A percentile compares a stretch with the other conserved stretches of the same genome.
phyloP scores from a whole-genome alignment of 73 alveolate genomes.

The Tetrahymena borealis region DNA sequence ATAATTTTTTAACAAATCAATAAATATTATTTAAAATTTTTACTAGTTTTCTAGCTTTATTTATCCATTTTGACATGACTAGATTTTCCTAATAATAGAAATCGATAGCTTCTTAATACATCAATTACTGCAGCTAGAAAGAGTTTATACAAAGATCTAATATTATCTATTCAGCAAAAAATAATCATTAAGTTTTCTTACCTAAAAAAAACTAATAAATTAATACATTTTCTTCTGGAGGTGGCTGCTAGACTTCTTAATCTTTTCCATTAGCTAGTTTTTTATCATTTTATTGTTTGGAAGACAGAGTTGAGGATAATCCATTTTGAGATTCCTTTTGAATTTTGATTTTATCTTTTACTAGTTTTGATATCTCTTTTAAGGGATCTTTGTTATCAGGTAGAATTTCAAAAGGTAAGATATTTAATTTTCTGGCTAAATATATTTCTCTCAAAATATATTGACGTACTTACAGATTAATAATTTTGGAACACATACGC shows the following conservation, averaged over 20 bases:
- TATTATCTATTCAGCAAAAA: background rate
- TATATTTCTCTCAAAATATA: background rate
- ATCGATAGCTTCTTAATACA: background rate
- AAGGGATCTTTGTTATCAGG: background rate
- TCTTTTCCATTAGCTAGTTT: background rate
- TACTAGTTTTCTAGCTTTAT: background rate
- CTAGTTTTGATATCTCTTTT: background rate
- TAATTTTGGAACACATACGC: background rate
- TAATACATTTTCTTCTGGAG: background rate
- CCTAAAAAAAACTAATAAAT: background rate
- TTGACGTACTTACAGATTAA: background rate
- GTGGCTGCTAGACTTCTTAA: background rate
- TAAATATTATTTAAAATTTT: too few species aligned
- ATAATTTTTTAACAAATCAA: too few species aligned
- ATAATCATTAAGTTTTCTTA: too few species aligned
- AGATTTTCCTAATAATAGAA: background rate
- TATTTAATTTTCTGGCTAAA: background rate
- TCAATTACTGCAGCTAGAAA: background rate
- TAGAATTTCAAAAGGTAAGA: background rate
- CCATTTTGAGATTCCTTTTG: background rate
- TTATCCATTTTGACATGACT: background rate
- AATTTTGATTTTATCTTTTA: background rate
- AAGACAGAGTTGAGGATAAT: background rate
- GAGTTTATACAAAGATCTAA: background rate
- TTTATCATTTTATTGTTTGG: background rate